phyloP scores from a whole-genome alignment of 208 protist genomes.

The Trypanosomatidae sp. region DNA sequence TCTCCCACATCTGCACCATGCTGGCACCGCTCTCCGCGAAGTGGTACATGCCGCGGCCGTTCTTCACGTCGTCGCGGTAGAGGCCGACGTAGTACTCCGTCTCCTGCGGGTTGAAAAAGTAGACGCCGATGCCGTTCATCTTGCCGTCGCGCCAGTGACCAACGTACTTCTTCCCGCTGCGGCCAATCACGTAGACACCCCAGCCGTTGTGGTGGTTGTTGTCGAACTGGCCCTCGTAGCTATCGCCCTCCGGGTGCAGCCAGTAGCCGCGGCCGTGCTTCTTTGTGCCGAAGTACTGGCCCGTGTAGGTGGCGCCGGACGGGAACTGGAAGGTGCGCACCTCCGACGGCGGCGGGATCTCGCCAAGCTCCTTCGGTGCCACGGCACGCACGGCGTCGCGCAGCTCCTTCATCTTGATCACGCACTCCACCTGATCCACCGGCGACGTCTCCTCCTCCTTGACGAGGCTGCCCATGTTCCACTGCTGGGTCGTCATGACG shows the following conservation, averaged over 20 bases:
- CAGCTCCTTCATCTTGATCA: slow-evolving; percentile 44
- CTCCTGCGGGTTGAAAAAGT: slow-evolving; percentile 89
- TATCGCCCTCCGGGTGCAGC: slow-evolving; percentile 88
- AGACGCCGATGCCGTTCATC: slow-evolving; percentile 89
- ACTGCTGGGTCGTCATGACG: slow-evolving; percentile 80
- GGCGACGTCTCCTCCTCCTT: slow-evolving; percentile 68
- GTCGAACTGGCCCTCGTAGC: slow-evolving; percentile 88
- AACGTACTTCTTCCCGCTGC: slow-evolving; percentile 87
- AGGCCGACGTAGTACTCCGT: slow-evolving; percentile 88
- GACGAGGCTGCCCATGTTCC: slow-evolving; percentile 56
- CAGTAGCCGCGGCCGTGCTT: slow-evolving; percentile 89
- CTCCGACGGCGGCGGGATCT: slow-evolving; percentile 50
- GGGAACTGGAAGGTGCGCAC: slow-evolving; percentile 88
- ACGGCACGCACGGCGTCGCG: slow-evolving; percentile 47
- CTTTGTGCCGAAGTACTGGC: slow-evolving; percentile 86
- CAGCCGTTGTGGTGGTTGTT: slow-evolving; percentile 89
- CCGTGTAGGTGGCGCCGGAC: slow-evolving; percentile 85
- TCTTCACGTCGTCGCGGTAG: slow-evolving; percentile 84
- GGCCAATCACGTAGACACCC: slow-evolving; percentile 88
- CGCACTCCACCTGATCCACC: slow-evolving; percentile 53
- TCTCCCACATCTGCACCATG: slow-evolving; percentile 82
- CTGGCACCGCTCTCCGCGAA: slow-evolving; percentile 73
- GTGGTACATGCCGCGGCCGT: slow-evolving; percentile 85
- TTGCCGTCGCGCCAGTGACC: slow-evolving; percentile 84
- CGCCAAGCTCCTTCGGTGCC: slow-evolving; percentile 66